phyloP scores from a whole-genome alignment of 352 stramenopile species.

The Phytophthora megakarya region DNA sequence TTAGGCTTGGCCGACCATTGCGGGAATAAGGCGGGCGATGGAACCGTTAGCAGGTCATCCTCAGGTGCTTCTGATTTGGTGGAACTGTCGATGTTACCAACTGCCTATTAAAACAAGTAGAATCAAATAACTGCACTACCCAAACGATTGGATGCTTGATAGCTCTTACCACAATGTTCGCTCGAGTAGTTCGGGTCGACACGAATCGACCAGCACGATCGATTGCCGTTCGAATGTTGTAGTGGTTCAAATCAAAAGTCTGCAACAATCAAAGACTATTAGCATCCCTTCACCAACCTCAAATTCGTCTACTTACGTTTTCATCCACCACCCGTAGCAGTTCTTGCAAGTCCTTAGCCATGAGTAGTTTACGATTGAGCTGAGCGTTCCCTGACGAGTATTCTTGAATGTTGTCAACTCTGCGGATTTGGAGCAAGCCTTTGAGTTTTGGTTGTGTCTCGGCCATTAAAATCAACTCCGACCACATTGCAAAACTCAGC shows the following conservation, averaged over 20 bases:
- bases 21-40: conserved; percentile 43
- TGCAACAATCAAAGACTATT: conserved; percentile 22
- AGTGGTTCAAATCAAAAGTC: conserved; percentile 55
- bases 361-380: conserved; percentile 68
- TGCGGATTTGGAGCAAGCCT: conserved; percentile 62
- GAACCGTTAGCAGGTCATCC: conserved; percentile 59
- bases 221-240: conserved; percentile 70
- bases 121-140: background rate
- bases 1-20: conserved; percentile 39
- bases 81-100: conserved; percentile 18
- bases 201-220: conserved; percentile 52
- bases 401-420: conserved; percentile 68
- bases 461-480: conserved; percentile 76
- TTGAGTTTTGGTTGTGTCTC: conserved; percentile 75
- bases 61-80: conserved; percentile 69
- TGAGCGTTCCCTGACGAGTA: conserved; percentile 50
- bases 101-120: conserved; percentile 16
- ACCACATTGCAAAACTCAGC: conserved; percentile 78
- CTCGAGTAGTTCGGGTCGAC: conserved; percentile 29
- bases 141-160: background rate
- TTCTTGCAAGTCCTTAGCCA: conserved; percentile 64
- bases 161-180: conserved; percentile 39
- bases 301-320: conserved; percentile 42
- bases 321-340: conserved; percentile 67
- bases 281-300: background rate